A percentile compares a stretch with the other conserved stretches of the same genome.
Evolutionary conservation across 306 rosid genomes (phyloP).

Genomic region (Pachyrhizus erosus): DNA sequence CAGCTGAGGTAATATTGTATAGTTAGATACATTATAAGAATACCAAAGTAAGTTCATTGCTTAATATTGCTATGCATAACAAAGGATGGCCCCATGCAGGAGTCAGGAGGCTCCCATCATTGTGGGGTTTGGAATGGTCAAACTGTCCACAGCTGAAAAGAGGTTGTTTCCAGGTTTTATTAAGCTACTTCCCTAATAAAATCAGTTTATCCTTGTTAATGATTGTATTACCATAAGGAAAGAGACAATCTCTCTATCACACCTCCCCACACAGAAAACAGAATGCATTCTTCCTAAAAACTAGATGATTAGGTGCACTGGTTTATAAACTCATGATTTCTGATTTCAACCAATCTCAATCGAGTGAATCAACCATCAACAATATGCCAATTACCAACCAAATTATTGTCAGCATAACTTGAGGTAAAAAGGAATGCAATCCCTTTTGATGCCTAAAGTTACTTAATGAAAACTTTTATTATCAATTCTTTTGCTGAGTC

Average conservation of each 20-base stretch:
- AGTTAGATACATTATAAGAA: slow-evolving; percentile 37
- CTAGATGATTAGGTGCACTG: slow-evolving; percentile 11
- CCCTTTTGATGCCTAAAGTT: slow-evolving; percentile 9
- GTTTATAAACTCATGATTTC: slow-evolving; percentile 5
- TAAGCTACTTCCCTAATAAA: slow-evolving; percentile 21
- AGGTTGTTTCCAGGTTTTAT: neutral
- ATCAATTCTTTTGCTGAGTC: slow-evolving; percentile 21
- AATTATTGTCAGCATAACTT: slow-evolving; percentile 3
- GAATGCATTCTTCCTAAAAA: neutral
- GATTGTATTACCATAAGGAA: neutral
- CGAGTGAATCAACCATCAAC: slow-evolving; percentile 29
- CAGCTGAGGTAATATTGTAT: slow-evolving; percentile 59
- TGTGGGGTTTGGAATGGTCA: neutral
- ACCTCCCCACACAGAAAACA: slow-evolving; percentile 11
- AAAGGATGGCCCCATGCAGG: neutral
- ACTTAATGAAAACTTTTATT: neutral
- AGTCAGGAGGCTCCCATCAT: neutral
- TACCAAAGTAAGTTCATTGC: slow-evolving; percentile 2
- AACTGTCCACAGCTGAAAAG: neutral
- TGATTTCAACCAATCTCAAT: neutral
- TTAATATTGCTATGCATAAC: slow-evolving; percentile 15
- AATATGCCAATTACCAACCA: slow-evolving; percentile 17
- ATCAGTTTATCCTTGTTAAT: slow-evolving; percentile 1
- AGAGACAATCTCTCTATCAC: neutral
- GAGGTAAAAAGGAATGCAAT: neutral